Evolutionary conservation across 2,329 filamentous ascomycete genomes (phyloP), one percentile per base, ranked within the genome.

Genomic region (Neopestalotiopsis sp.): DNA sequence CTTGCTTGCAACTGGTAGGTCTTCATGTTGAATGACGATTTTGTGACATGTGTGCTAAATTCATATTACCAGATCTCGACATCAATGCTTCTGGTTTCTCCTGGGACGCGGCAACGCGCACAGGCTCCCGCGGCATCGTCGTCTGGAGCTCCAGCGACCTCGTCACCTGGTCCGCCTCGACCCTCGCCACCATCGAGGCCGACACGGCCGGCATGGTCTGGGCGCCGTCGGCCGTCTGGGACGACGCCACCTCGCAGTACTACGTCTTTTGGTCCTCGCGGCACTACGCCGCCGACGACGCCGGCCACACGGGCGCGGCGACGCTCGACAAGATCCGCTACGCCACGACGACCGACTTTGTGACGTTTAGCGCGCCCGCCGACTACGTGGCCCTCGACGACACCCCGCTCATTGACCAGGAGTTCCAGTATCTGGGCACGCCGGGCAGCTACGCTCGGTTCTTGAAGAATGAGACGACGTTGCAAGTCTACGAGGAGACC

Each of bases 301-400:
- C 81, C 0, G 70, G 74, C 0, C 86, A 88, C 70, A 83, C 80
- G 0, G 85, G 85, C 2, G 71, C 72, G 0, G 79, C 84, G 0
- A 78, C 72, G 7, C 75, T 81, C 0, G 81, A 81, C 65, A 74
- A 77, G 6, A 86, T 87, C 66, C 83, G 86, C 32, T 86, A 85
- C 71, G 82, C 85, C 2, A 82, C 84, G 14, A 88, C 86, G 1
- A 79, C 74, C 17, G 85, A 88, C 74, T 88, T 88, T 69, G 75
- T 78, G 58, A 83, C 80, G 1, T 88, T 88, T 72, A 81, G 79
- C 64, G 69, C 78, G 0, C 82, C 86, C 0, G 69, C 77, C 45
- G 82, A 85, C 65, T 86, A 86, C 72, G 75, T 83, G 67, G 80
- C 83, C 38, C 73, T 76, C 12, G 69, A 77, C 1, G 78, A 77